A percentile compares a stretch with the other conserved stretches of the same genome.
These are phyloP conservation scores for Plenodomus lindquistii DNA, from an alignment of 2,329 filamentous ascomycete genomes.

Conservation along the genomic window DNA sequence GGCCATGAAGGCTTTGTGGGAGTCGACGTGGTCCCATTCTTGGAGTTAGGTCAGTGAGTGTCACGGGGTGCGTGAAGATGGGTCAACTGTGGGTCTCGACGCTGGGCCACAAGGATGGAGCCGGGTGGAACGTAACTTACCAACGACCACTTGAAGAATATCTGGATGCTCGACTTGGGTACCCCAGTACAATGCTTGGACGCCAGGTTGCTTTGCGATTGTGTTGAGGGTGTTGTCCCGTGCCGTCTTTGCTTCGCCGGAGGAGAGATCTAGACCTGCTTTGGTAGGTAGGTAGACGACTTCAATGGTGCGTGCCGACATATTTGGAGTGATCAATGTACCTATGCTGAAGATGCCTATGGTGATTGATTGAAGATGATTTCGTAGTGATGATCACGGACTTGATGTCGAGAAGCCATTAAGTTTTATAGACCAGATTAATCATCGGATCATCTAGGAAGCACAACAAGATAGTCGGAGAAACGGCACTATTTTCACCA, in stretches of 20 bases:
- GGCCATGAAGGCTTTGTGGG: slow-evolving; percentile 48
- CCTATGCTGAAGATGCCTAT: too few species aligned
- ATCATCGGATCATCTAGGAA: too few species aligned
- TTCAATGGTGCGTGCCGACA: slow-evolving; percentile 42
- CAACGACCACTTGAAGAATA: slow-evolving; percentile 44
- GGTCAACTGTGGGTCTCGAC: too few species aligned
- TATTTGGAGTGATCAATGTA: too few species aligned
- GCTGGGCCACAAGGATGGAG: too few species aligned
- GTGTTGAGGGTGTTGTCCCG: slow-evolving; percentile 40
- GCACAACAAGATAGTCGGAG: too few species aligned
- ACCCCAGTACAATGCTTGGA: slow-evolving; percentile 43
- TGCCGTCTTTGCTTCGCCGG: slow-evolving; percentile 31
- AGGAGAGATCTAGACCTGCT: slow-evolving; percentile 29
- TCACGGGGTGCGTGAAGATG: too few species aligned
- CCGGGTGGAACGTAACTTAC: slow-evolving; percentile 40
- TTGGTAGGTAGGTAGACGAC: slow-evolving; percentile 46
- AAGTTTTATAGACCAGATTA: too few species aligned
- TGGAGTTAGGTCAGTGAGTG: neutral
- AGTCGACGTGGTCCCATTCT: slow-evolving; percentile 51
- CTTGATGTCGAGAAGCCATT: too few species aligned
- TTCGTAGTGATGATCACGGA: too few species aligned
- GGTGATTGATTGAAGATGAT: too few species aligned
- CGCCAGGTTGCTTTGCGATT: slow-evolving; percentile 44
- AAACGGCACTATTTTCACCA: too few species aligned
- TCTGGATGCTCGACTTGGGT: slow-evolving; percentile 45